phyloP scores from a whole-genome alignment of 345 rosid genomes.

The Noccaea bulbosa region DNA sequence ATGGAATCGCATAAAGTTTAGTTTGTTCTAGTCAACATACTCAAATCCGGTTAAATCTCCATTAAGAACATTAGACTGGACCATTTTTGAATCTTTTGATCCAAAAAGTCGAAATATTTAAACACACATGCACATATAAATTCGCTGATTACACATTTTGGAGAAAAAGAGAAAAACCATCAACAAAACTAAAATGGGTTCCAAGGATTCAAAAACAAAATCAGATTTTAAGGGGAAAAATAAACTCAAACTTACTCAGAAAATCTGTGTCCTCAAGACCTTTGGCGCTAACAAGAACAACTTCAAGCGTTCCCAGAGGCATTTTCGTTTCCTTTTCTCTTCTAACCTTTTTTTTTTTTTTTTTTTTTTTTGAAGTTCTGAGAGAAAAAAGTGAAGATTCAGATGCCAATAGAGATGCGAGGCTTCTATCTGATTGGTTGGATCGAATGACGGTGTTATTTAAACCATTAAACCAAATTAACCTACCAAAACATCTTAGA shows the following conservation, averaged over 20 bases:
- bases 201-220: background rate
- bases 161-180: too few relatives aligned
- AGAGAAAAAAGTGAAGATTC: conserved; percentile 29
- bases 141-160: too few relatives aligned
- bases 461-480: too few relatives aligned
- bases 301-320: conserved; percentile 70
- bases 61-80: background rate
- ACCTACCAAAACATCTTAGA: too few relatives aligned
- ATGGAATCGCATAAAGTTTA: background rate
- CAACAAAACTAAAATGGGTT: conserved; percentile 19
- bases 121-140: background rate
- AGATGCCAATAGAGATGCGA: conserved; percentile 36
- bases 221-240: background rate
- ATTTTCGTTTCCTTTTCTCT: conserved; percentile 35
- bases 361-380: too few relatives aligned
- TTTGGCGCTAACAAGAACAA: conserved; percentile 64
- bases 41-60: background rate
- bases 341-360: too few relatives aligned
- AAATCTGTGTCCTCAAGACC: conserved; percentile 64
- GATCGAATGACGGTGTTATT: background rate
- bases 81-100: conserved; percentile 20
- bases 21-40: conserved; percentile 5
- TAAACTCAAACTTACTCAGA: conserved; percentile 47
- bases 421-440: conserved; percentile 36
- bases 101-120: conserved; percentile 15